Base-by-base conservation (phyloP, 2,329 filamentous ascomycete genomes). In the Colletotrichum sp. region DNA sequence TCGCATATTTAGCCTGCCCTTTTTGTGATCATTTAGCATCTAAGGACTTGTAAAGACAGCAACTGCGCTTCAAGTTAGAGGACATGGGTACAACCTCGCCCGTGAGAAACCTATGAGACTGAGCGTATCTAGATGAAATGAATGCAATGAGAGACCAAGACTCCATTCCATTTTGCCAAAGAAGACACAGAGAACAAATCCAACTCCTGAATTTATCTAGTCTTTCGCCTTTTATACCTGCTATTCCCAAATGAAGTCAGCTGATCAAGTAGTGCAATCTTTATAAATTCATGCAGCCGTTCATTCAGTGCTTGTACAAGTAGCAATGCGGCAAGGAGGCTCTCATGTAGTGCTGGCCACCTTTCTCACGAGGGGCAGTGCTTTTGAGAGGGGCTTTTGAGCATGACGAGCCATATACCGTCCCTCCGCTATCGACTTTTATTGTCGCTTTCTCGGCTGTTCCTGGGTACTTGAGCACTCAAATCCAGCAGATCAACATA, bases 211-310 rank as follows among this genome's bases (percentile, higher is more conserved):
- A 10, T n/a, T 3, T 6, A 48, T 6, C 5, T 48, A 10, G 9
- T n/a, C 38, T 12, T 1, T 0, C 3, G 6, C 38, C 8, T 43
- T 0, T 1, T 9, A n/a, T 10, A n/a, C 5, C 8, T 43, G 18
- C 16, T 43, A 10, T 3, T 4, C 10, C 6, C 2, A 43, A n/a
- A 43, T 43, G 38, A 3, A n/a, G 18, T 12, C 18, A 43, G 9
- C 38, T n/a, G 9, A 9, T 43, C 9, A 18, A n/a, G 18, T 6
- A 12, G 10, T 4, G 9, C 0, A 2, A n/a, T 43, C 6, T n/a
- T 5, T 43, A 12, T 6, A n/a, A 43, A n/a, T 43, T 1, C 18
- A 43, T n/a, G 38, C 8, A 1, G 38, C 3, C 8, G 4, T 9
- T 9, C 38, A 43, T n/a, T 10, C 9, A 3, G 9, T 43, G 10